Conservation (phyloP, 2,329 filamentous ascomycete genomes). For the Westerdykella ornata region DNA sequence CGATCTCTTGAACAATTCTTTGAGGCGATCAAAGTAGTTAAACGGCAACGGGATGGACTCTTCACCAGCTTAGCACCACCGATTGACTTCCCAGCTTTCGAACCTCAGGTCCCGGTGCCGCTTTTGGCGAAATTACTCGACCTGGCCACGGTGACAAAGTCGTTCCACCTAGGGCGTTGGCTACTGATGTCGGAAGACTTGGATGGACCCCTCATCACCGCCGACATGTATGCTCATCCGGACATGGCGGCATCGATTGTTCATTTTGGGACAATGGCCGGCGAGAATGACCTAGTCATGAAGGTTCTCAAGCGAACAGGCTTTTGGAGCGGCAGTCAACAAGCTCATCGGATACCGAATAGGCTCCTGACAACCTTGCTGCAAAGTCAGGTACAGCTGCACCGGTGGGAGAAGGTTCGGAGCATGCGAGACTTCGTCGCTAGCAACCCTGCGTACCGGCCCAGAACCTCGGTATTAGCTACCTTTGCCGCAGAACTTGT, state of each 20-base stretch:
- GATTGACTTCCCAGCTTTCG: conserved; percentile 43
- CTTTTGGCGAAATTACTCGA: conserved; percentile 49
- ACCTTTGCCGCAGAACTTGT: conserved; percentile 26
- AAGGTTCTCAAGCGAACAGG: conserved; percentile 23
- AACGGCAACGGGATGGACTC: conserved; percentile 15
- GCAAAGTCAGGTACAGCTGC: conserved; percentile 39
- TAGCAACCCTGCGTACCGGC: conserved; percentile 19
- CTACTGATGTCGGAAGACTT: conserved; percentile 48
- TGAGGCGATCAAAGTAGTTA: conserved; percentile 18
- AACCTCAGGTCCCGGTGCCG: conserved; percentile 41
- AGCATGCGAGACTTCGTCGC: conserved; percentile 33
- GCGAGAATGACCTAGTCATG: conserved; percentile 38
- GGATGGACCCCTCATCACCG: conserved; percentile 49
- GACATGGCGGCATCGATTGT: conserved; percentile 49
- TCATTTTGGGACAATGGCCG: conserved; percentile 48
- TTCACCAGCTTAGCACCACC: conserved; percentile 24
- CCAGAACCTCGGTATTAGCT: conserved; percentile 24
- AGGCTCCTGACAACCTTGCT: conserved; percentile 37
- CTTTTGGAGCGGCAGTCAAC: conserved; percentile 12
- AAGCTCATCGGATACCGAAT: conserved; percentile 26
- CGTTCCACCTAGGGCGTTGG: conserved; percentile 48
- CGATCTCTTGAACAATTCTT: conserved; percentile 41
- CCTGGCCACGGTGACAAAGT: conserved; percentile 42
- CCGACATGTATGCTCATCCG: conserved; percentile 41
- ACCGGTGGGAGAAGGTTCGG: conserved; percentile 37